Evolutionary conservation across 371 early-diverging fungal genomes (phyloP).

Genomic region (Umbelopsis sp.): DNA sequence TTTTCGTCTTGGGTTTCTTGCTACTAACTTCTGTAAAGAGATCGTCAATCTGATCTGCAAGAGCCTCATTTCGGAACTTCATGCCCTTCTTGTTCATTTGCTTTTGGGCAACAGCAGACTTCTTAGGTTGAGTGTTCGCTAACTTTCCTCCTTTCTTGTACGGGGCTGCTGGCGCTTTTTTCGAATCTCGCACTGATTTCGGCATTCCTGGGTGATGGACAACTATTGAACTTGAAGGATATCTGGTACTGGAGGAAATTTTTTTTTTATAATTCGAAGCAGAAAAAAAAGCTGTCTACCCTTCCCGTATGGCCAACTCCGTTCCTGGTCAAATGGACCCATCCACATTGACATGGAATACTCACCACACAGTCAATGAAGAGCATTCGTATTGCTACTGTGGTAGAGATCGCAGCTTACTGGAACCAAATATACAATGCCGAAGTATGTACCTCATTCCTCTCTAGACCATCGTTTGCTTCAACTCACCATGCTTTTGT

Average conservation of each 20-base stretch:
- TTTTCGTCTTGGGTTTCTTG: slow-evolving; percentile 13
- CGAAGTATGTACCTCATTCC: slow-evolving; percentile 40
- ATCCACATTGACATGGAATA: slow-evolving; percentile 54
- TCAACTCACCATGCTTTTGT: background rate
- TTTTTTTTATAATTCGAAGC: background rate
- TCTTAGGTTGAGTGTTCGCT: slow-evolving; percentile 19
- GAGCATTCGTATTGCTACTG: slow-evolving; percentile 73
- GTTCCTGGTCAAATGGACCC: slow-evolving; percentile 7
- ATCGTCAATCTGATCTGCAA: slow-evolving; percentile 42
- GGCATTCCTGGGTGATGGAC: background rate
- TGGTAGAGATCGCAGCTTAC: slow-evolving; percentile 62
- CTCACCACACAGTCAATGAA: slow-evolving; percentile 62
- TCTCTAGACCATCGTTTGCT: background rate
- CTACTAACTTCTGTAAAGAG: slow-evolving; percentile 23
- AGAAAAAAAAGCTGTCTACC: too few species aligned
- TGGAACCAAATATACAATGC: slow-evolving; percentile 64
- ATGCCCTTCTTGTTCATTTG: slow-evolving; percentile 26
- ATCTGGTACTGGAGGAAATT: background rate
- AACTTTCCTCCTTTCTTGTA: slow-evolving; percentile 1
- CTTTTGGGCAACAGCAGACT: slow-evolving; percentile 18
- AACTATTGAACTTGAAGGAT: background rate
- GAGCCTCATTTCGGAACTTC: slow-evolving; percentile 30
- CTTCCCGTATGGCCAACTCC: background rate
- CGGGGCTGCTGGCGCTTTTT: background rate
- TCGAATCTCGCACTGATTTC: slow-evolving; percentile 2